Evolutionary conservation across 495 filamentous ascomycete species (phyloP), one percentile per base, ranked within the genome.

Genomic region (Penicillium desertorum): DNA sequence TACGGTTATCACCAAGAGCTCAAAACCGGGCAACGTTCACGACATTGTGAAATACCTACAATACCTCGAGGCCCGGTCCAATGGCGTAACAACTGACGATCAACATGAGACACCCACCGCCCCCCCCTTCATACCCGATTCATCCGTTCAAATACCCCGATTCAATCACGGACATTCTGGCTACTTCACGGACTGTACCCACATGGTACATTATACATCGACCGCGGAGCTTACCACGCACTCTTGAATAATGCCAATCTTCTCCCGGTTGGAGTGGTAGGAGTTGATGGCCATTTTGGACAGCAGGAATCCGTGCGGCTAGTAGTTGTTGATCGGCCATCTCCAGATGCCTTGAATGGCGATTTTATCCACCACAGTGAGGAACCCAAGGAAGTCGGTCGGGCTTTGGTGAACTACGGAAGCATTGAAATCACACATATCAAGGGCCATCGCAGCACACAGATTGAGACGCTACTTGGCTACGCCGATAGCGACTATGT

Each of bases 401-500:
- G 93, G 37, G 91, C 91, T n/a, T 70, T 98, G 41, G 91, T 96
- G 23, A 97, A 98, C 64, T 98, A 98, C 61, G 86, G 88, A n/a
- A 83, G 89, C 14, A 71, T 79, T 2, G 92, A 98, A 71, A 91
- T 97, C 57, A 72, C 73, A 50, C 77, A 88, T 49, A 95, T 98
- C 60, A 92, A 89, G 72, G 94, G 94, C 0, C 79, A 87, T 56
- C 83, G 86, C 62, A 97, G 92, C 65, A 82, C 76, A 1, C 87
- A 94, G 66, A 96, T 98, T 56, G 79, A 85, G 43, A 75, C 80
- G 0, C 61, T 92, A 29, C 68, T 98, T 36, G 94, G 94, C 4
- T 98, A 96, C 77, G 87, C 92, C 29, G 92, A 97, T 64, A 92
- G 88, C 57, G 91, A 97, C 72, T 96, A 98, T 78, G 89, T 98